Percentiles rank a stretch among this genome's conserved stretches.
Evolutionary conservation across 2,329 filamentous ascomycete species (phyloP).

Genomic region (Aspergillus niger): DNA sequence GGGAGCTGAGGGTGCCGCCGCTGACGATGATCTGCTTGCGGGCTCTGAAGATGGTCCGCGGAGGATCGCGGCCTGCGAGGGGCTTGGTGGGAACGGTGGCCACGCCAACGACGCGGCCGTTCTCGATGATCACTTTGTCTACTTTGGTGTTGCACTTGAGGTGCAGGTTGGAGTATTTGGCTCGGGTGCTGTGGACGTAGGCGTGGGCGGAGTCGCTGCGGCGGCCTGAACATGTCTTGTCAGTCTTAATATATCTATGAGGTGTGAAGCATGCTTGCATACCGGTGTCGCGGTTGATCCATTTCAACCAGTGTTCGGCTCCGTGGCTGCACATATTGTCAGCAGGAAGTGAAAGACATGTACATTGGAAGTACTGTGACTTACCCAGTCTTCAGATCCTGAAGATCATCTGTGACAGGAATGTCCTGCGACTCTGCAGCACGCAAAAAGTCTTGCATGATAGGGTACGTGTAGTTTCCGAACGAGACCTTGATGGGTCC

Average conservation of each 20-base stretch:
- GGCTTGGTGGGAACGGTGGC: conserved; percentile 71
- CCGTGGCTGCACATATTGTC: conserved; percentile 51
- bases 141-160: conserved; percentile 75
- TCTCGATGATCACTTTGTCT: conserved; percentile 73
- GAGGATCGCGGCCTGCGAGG: conserved; percentile 55
- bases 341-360: not conserved
- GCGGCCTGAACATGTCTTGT: conserved; percentile 59
- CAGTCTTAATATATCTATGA: not conserved
- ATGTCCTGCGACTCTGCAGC: conserved; percentile 74
- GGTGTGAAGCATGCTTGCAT: conserved; percentile 23
- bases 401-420: conserved; percentile 72
- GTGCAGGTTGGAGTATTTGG: conserved; percentile 70
- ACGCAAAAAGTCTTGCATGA: conserved; percentile 78
- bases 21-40: conserved; percentile 74
- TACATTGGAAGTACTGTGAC: not conserved
- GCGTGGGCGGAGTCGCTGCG: conserved; percentile 76
- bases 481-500: conserved; percentile 83
- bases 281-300: conserved; percentile 69
- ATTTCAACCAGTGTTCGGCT: conserved; percentile 82
- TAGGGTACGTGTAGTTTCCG: conserved; percentile 77
- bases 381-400: conserved; percentile 61
- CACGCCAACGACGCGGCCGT: conserved; percentile 71
- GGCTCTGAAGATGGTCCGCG: conserved; percentile 63
- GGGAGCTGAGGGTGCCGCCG: conserved; percentile 72
- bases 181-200: conserved; percentile 74